Base-by-base conservation (phyloP, 768 basidiomycete genomes). In the Termitomyces sp. region DNA sequence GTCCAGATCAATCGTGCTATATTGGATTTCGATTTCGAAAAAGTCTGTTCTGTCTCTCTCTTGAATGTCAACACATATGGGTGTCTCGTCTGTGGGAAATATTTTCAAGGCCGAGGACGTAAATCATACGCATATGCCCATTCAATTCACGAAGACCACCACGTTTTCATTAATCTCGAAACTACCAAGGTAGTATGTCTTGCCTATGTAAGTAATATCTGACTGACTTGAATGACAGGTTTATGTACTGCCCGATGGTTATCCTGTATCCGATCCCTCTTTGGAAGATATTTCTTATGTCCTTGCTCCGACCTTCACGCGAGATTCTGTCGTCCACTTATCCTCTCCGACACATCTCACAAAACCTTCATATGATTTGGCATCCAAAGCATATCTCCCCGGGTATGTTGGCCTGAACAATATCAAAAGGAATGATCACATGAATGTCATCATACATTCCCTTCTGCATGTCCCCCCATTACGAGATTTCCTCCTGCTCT, bases 1-100 rank as follows among this genome's bases (percentile, higher is more conserved):
- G 59, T 38, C 35, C 70, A 98, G 96, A 92, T 98, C 65, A 94
- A 97, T 73, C 85, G 97, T 63, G 85, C 84, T 51, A 81, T 87
- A 49, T 85, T 99, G 60, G 97, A 99, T 75, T 99, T 99, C 76
- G 97, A 99, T 77, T 99, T 99, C 68, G 97, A 99, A 78, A 95
- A 96, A 81, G 85, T 98, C 32, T 99, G 97, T 81, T 98, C 96
- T 9, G 93, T 98, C 55, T 97, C 94, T 39, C 81, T 94, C 58
- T 91, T 92, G 45, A 96, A 98, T 75, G 95, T 97, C 81, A 97
- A 99, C 75, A 91, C 91, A 64, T 99, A 99, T 70, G 94, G 93
- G 38, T 99, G 97, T 72, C 85, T 99, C 57, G 96, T 98, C 16
- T 96, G 94, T 72, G 97, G 97, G 58, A 98, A 97, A 78, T 99